Conservation (phyloP, 306 rosid genomes). For the Castanea mollissima region DNA sequence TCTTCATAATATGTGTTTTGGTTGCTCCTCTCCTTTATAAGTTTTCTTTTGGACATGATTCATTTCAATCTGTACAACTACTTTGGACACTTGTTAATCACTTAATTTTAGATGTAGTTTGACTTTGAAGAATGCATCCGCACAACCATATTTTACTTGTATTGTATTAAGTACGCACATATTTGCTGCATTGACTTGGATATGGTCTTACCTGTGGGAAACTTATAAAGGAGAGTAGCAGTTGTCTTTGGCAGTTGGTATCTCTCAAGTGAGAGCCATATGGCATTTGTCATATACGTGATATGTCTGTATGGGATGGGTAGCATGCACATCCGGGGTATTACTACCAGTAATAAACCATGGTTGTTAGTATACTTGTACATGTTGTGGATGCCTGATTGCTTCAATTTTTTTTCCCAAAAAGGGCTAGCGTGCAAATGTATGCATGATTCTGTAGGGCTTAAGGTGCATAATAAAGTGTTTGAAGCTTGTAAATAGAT, state of each 20-base stretch:
- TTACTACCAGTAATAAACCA: background rate
- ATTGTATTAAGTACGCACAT: background rate
- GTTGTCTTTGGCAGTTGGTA: background rate
- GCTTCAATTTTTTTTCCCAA: background rate
- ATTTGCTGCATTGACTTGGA: background rate
- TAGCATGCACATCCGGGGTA: background rate
- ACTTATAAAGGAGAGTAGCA: too few species aligned
- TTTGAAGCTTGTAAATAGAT: background rate
- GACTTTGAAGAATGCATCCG: background rate
- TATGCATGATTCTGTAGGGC: background rate
- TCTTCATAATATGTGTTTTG: background rate
- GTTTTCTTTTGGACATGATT: conserved; percentile 6
- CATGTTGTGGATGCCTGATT: background rate
- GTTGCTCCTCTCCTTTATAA: background rate
- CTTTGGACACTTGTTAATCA: background rate
- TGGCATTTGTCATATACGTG: background rate
- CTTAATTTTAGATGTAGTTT: background rate
- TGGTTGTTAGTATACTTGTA: background rate
- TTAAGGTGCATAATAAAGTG: background rate
- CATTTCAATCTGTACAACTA: background rate
- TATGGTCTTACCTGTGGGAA: background rate
- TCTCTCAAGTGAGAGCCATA: background rate
- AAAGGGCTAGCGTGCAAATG: background rate
- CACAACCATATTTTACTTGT: background rate
- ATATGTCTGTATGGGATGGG: background rate